These are phyloP conservation scores for Aegilops sharonensis DNA, from an alignment of 176 grass and related monocot genomes.

Conservation along the genomic window DNA sequence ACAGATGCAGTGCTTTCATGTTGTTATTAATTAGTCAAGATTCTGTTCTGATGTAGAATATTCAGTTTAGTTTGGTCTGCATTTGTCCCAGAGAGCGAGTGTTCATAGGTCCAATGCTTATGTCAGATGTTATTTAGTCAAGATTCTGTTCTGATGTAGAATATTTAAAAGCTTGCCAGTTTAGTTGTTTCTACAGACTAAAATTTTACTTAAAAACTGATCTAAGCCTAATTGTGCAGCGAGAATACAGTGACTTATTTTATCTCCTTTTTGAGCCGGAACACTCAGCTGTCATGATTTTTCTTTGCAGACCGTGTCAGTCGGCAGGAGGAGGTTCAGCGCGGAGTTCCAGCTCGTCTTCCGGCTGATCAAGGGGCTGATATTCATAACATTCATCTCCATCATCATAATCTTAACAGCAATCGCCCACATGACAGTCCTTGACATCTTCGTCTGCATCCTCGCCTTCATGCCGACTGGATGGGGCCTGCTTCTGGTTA, in stretches of 20 bases:
- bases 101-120: background rate
- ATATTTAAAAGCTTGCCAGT: background rate
- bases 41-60: no score
- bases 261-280: background rate
- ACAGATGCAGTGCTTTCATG: background rate
- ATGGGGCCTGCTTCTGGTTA: slow-evolving; percentile 94
- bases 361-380: slow-evolving; percentile 92
- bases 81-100: background rate
- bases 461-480: slow-evolving; percentile 96
- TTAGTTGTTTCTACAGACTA: background rate
- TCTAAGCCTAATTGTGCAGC: background rate
- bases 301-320: slow-evolving; percentile 66
- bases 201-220: background rate
- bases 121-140: background rate
- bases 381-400: slow-evolving; percentile 72
- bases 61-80: no score
- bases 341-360: slow-evolving; percentile 92
- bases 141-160: background rate
- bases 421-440: slow-evolving; percentile 78
- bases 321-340: slow-evolving; percentile 80
- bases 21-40: background rate
- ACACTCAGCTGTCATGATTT: slow-evolving; percentile 21
- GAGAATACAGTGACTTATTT: background rate
- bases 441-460: slow-evolving; percentile 92
- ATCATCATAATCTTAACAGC: slow-evolving; percentile 74